Conservation (phyloP, 148 eudicot species). For the Vaccinium vitisidaea region DNA sequence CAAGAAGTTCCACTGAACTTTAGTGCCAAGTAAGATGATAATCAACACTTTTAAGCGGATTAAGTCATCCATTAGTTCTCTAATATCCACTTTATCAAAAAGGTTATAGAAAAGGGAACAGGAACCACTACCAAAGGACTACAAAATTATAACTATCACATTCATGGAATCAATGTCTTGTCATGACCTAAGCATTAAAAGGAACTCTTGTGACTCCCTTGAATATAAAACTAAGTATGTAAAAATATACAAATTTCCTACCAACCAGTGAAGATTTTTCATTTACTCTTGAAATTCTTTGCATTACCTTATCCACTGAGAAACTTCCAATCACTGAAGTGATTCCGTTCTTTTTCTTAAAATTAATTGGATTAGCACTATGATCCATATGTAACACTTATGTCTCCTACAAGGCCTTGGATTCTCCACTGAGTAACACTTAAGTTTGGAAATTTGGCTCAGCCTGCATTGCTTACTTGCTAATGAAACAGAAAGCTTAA, state of each 20-base stretch:
- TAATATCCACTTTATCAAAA: neutral
- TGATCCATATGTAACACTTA: neutral
- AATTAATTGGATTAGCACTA: neutral
- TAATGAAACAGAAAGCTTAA: neutral
- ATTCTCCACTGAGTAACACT: neutral
- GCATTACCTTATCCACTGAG: neutral
- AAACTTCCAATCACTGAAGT: neutral
- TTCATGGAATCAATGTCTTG: neutral
- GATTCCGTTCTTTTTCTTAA: neutral
- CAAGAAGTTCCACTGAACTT: slow-evolving; percentile 1
- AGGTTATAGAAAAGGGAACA: neutral
- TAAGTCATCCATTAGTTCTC: neutral
- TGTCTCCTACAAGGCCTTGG: slow-evolving; percentile 6
- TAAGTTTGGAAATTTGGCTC: neutral
- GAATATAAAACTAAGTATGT: neutral
- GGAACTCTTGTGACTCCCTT: neutral
- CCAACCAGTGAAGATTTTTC: neutral
- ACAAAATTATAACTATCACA: neutral
- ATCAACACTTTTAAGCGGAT: neutral
- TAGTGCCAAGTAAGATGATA: neutral
- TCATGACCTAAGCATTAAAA: neutral
- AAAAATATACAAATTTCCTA: neutral
- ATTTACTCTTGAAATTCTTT: neutral
- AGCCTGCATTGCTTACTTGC: neutral
- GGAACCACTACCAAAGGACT: neutral